These are phyloP conservation scores for Lasiosphaeris hirsuta DNA, from an alignment of 495 filamentous ascomycete genomes.

Conservation along the genomic window DNA sequence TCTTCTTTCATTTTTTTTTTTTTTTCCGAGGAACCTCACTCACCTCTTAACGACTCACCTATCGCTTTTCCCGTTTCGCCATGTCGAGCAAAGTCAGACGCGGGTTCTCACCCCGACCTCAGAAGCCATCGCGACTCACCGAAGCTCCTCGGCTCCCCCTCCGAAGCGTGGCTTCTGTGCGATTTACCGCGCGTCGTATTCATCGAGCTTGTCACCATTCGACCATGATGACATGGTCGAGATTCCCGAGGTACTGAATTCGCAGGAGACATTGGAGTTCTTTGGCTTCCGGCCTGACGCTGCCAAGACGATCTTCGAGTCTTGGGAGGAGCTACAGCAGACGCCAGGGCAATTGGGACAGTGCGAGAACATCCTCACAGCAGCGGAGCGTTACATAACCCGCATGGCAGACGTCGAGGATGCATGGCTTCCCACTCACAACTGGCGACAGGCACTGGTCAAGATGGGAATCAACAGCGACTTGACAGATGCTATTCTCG, in stretches of 20 bases:
- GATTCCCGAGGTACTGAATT: conserved; percentile 13
- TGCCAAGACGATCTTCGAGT: conserved; percentile 5
- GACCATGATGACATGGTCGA: conserved; percentile 8
- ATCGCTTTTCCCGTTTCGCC: neutral
- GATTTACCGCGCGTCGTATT: conserved; percentile 1
- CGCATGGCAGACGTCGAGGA: neutral
- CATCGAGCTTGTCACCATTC: conserved; percentile 2
- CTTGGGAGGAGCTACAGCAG: conserved; percentile 8
- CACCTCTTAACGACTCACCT: neutral
- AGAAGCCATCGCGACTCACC: neutral
- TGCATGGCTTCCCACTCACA: neutral
- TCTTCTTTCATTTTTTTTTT: no score
- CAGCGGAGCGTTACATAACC: conserved; percentile 6
- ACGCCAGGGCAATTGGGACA: conserved; percentile 12
- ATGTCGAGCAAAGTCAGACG: neutral
- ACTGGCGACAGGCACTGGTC: conserved; percentile 3
- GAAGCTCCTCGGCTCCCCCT: conserved; percentile 1
- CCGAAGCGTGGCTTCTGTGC: neutral
- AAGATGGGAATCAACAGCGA: conserved; percentile 4
- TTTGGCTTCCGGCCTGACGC: conserved; percentile 3
- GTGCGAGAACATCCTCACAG: conserved; percentile 2
- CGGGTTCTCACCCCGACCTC: conserved; percentile 1
- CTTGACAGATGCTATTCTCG: conserved; percentile 6
- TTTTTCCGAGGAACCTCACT: no score
- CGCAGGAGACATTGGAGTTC: conserved; percentile 12